Base-by-base conservation (phyloP, 2,329 filamentous ascomycete species). In the Didymella exigua region DNA sequence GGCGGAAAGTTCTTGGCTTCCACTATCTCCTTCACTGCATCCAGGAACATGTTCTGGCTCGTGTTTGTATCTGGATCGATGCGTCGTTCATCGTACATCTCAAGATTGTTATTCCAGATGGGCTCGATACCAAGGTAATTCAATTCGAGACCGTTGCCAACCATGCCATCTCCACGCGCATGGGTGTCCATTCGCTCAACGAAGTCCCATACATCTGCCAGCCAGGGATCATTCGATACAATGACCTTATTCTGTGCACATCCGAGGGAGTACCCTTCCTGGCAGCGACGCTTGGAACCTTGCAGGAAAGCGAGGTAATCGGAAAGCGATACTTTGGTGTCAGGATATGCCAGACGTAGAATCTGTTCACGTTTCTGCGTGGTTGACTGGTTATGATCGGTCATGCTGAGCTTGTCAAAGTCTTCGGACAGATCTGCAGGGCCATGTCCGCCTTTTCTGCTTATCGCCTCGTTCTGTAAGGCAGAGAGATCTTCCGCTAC, bases 131-230 rank as follows among this genome's bases (percentile, higher is more conserved):
- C 91, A 54, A 93, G 79, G 65, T 89, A 95, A 66, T 88, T 88
- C 18, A 93, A 76, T 64, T 95, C 90, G 4, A 92, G 77, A 2
- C 82, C 83, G 11, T 84, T 81, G 7, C 86, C 79, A 23, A 88
- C 78, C 88, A 95, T 89, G n/a, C 86, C 88, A 41, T 86, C 84
- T 59, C 87, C 82, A 30, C 82, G 79, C 2, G 87, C 85, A 26
- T 86, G 85, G 23, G 82, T 79, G 62, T 90, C 86, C 60, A 81
- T 76, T n/a, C 89, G 85, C 54, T 84, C 81, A 42, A 93, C 80
- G 81, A 89, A 90, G 41, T 86, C 84, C 91, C 91, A 96, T n/a
- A 90, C 78, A 51, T 89, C 88, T 53, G 86, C 82, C n/a, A 93
- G 78, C 84, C 89, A 90, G 26, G 84, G 84, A 65, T 93, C 87